Conservation (phyloP, 2,329 filamentous ascomycete genomes). For the Fusarium torulosum region DNA sequence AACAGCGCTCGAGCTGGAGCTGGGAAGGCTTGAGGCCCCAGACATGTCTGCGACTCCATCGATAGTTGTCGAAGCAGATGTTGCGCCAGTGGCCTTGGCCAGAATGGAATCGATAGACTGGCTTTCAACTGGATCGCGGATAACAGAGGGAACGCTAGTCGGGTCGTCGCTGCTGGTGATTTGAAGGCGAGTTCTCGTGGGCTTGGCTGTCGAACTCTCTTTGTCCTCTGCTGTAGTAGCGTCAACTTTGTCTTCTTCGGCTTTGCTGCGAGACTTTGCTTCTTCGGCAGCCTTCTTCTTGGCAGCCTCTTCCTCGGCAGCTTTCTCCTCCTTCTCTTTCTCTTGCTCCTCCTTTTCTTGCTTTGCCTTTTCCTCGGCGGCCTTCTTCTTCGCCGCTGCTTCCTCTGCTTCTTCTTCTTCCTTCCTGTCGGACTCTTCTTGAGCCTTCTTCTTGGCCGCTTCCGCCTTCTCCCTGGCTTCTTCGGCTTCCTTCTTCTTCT, state of each 20-base stretch:
- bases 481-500: slow-evolving; percentile 33
- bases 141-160: slow-evolving; percentile 44
- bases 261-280: slow-evolving; percentile 32
- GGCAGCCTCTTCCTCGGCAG: slow-evolving; percentile 30
- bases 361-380: slow-evolving; percentile 24
- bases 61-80: slow-evolving; percentile 26
- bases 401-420: slow-evolving; percentile 14
- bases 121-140: slow-evolving; percentile 46
- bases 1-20: slow-evolving; percentile 41
- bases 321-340: slow-evolving; percentile 26
- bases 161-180: slow-evolving; percentile 38
- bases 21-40: slow-evolving; percentile 32
- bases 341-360: slow-evolving; percentile 33
- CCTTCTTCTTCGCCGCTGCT: slow-evolving; percentile 23
- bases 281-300: slow-evolving; percentile 32
- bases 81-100: slow-evolving; percentile 48
- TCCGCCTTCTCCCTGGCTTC: slow-evolving; percentile 38
- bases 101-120: slow-evolving; percentile 48
- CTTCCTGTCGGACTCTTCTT: slow-evolving; percentile 27
- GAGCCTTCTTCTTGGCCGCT: slow-evolving; percentile 37
- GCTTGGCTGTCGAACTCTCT: slow-evolving; percentile 34
- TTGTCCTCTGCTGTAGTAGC: not conserved
- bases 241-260: slow-evolving; percentile 14
- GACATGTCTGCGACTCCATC: slow-evolving; percentile 38
- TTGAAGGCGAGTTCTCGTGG: slow-evolving; percentile 34